Evolutionary conservation across 2,329 filamentous ascomycete genomes (phyloP).

Genomic region (Cladophialophora psammophila): DNA sequence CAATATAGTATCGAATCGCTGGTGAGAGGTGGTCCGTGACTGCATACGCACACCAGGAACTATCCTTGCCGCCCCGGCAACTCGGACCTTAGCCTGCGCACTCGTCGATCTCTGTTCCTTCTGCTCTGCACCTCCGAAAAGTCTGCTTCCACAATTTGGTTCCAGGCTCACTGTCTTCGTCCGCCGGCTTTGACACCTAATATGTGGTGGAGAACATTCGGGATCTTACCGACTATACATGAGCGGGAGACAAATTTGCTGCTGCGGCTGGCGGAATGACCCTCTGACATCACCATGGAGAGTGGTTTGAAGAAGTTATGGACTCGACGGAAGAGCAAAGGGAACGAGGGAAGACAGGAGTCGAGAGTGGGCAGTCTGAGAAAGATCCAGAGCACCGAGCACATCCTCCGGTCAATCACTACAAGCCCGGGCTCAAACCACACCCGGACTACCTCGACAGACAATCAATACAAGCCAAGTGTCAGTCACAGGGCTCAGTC

Average conservation of each 20-base stretch:
- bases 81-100: background rate
- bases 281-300: constrained; percentile 31
- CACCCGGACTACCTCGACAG: constrained; percentile 11
- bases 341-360: constrained; percentile 23
- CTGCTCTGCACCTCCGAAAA: background rate
- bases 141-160: constrained; percentile 5
- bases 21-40: background rate
- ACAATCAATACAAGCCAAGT: constrained; percentile 19
- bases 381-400: constrained; percentile 28
- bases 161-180: background rate
- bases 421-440: constrained; percentile 19
- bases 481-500: constrained; percentile 27
- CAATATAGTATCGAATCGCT: background rate
- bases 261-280: constrained; percentile 13
- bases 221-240: constrained; percentile 7
- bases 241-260: constrained; percentile 9
- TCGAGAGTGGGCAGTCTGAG: constrained; percentile 25
- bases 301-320: constrained; percentile 35
- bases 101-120: background rate
- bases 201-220: constrained; percentile 14
- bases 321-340: constrained; percentile 37
- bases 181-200: background rate
- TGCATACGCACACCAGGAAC: background rate
- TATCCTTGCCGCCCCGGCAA: background rate
- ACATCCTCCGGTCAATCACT: constrained; percentile 10